Evolutionary conservation across 495 filamentous ascomycete species (phyloP), one percentile per base, ranked within the genome.

Genomic region (Neurospora terricola): DNA sequence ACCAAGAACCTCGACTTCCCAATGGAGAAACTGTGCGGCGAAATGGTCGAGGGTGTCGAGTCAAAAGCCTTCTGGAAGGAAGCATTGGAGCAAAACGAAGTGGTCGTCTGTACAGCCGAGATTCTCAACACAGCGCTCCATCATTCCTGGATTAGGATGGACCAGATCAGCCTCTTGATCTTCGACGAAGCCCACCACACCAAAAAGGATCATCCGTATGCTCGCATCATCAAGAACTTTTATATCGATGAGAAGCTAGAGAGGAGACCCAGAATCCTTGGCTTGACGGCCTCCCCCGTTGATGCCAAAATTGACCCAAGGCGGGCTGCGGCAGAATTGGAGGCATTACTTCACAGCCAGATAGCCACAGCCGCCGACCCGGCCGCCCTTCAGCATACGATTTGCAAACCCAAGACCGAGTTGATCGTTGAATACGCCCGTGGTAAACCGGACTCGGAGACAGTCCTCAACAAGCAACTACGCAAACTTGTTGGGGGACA

Each of bases 121-220:
- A 91, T 98, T 16, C 85, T 98, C 59, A 84, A 89, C 69, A 87
- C 91, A 74, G 92, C 91, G 78, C 87, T 99, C n/a, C 86, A 90
- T 71, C 91, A 92, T 77, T 91, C 91, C 0, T 94, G 92, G 80
- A 87, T 98, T 69, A 89, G 81, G 11, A 97, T 99, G 82, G 83
- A 89, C 30, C 87, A 91, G 75, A 93, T 99, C 81, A 99, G 96
- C 78, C 86, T 99, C 8, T 82, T 99, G 27, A 91, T 98, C 70
- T 98, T 98, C 77, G 96, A 99, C 76, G 96, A 99, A 83, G 96
- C 94, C 6, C 96, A 99, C 77, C 96, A 98, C 78, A 90, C 96
- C 2, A 98, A 99, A 80, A 97, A 96, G 77, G 91, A 93, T 70
- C 96, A 99, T 77, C 86, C 93, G 0, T 99, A 97, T 80, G 94